A percentile compares a stretch with the other conserved stretches of the same genome.
These are phyloP conservation scores for Ceratocystis smalleyi DNA, from an alignment of 2,329 filamentous ascomycete species.

Conservation along the genomic window DNA sequence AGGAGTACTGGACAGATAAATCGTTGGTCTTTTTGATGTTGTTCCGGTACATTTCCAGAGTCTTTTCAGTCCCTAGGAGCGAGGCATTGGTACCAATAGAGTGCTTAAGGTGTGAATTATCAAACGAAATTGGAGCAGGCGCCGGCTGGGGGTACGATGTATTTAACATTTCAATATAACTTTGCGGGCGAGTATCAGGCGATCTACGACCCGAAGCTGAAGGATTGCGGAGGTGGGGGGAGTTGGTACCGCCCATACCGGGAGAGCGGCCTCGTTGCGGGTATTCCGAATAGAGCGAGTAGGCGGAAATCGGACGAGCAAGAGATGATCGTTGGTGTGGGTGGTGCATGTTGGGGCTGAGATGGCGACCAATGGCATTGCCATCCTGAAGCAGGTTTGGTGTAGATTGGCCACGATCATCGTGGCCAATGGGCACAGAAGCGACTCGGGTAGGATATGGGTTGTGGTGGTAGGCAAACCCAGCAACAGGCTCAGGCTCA, in stretches of 20 bases:
- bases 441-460: conserved; percentile 29
- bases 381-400: conserved; percentile 36
- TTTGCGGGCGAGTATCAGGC: conserved; percentile 37
- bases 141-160: conserved; percentile 66
- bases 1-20: conserved; percentile 81
- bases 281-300: conserved; percentile 58
- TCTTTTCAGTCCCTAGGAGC: conserved; percentile 79
- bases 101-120: conserved; percentile 66
- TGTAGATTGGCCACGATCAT: conserved; percentile 33
- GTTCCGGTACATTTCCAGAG: conserved; percentile 89
- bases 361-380: conserved; percentile 40
- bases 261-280: conserved; percentile 48
- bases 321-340: conserved; percentile 39
- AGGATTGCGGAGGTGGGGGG: conserved; percentile 31
- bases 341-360: conserved; percentile 42
- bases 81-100: conserved; percentile 81
- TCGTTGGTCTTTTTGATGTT: conserved; percentile 97
- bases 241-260: conserved; percentile 25
- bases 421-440: conserved; percentile 29
- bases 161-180: conserved; percentile 46
- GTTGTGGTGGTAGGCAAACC: conserved; percentile 49
- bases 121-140: conserved; percentile 50
- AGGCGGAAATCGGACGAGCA: conserved; percentile 58
- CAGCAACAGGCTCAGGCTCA: conserved; percentile 34
- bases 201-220: conserved; percentile 39